These are phyloP conservation scores for Picea sitchensis DNA, from an alignment of 75 land plant species.

Conservation along the genomic window DNA sequence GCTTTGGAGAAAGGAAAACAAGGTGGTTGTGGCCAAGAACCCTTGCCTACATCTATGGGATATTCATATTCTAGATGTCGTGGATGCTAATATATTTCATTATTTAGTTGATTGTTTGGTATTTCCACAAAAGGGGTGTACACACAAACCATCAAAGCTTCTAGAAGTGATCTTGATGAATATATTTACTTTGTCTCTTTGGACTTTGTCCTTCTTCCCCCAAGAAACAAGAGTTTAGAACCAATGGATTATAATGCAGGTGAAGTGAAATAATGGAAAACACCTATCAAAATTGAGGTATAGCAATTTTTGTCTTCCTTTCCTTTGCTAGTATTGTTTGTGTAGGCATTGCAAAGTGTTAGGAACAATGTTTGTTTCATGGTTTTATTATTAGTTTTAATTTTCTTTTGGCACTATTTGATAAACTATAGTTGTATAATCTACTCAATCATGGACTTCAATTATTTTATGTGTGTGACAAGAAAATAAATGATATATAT, in stretches of 20 bases:
- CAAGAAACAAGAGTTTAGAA: slow-evolving; percentile 45
- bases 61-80: slow-evolving; percentile 55
- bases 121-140: slow-evolving; percentile 79
- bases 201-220: slow-evolving; percentile 78
- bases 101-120: slow-evolving; percentile 84
- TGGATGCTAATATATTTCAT: slow-evolving; percentile 70
- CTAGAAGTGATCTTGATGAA: slow-evolving; percentile 98
- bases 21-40: slow-evolving; percentile 78
- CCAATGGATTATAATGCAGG: slow-evolving; percentile 80
- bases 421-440: neutral
- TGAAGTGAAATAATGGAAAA: slow-evolving; percentile 9
- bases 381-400: no score
- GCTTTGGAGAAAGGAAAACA: slow-evolving; percentile 3
- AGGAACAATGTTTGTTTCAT: no score
- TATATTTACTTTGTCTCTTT: slow-evolving; percentile 86
- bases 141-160: slow-evolving; percentile 89
- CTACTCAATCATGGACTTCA: no score
- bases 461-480: no score
- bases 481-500: no score
- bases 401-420: no score
- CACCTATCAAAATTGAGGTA: slow-evolving; percentile 34
- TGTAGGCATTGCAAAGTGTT: neutral
- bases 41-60: no score
- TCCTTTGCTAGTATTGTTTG: neutral
- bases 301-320: neutral